These are phyloP conservation scores for Chaetomiaceae sp. DNA, from an alignment of 2,329 filamentous ascomycete genomes.

Conservation along the genomic window DNA sequence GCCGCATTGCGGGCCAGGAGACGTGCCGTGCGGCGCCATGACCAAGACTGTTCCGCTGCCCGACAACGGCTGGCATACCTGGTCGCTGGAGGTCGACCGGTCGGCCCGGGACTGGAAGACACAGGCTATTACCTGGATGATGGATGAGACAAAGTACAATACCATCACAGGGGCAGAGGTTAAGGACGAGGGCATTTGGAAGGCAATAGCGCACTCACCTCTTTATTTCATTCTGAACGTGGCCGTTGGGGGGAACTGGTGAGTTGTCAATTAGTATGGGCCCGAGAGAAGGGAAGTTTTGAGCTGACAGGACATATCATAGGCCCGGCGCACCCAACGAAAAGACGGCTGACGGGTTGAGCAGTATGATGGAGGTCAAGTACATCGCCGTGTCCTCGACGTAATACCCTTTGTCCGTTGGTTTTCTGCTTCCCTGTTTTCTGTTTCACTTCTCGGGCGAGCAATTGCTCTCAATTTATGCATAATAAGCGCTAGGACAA, in stretches of 20 bases:
- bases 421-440: not conserved
- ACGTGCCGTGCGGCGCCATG: not conserved
- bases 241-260: too few species aligned
- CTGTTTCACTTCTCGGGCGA: not conserved
- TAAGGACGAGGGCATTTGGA: constrained; percentile 43
- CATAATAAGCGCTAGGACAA: too few species aligned
- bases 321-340: constrained; percentile 26
- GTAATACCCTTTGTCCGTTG: not conserved
- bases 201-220: constrained; percentile 41
- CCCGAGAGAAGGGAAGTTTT: not conserved
- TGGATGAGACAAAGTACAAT: constrained; percentile 1
- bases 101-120: constrained; percentile 38
- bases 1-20: constrained; percentile 9
- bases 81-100: constrained; percentile 44
- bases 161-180: constrained; percentile 37
- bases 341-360: constrained; percentile 24
- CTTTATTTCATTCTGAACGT: constrained; percentile 27
- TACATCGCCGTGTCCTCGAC: constrained; percentile 18
- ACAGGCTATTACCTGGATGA: constrained; percentile 42
- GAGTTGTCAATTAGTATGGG: too few species aligned
- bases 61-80: constrained; percentile 44
- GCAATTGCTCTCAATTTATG: not conserved
- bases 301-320: not conserved
- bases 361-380: constrained; percentile 27
- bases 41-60: constrained; percentile 30